These are phyloP conservation scores for Boechera divaricarpa DNA, from an alignment of 345 rosid species.

Conservation along the genomic window DNA sequence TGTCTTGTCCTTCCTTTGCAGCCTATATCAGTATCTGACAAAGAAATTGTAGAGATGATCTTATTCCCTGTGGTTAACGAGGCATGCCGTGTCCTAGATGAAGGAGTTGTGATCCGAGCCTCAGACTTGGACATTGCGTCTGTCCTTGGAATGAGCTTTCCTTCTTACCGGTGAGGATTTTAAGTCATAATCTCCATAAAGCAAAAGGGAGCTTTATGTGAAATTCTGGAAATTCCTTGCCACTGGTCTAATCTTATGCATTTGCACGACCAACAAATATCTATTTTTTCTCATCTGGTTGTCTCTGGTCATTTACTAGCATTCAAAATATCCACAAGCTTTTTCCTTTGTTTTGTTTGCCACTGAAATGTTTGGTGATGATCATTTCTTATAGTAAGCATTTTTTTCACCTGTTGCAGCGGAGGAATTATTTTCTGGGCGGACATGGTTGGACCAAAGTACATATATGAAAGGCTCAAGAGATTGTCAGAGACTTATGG, in stretches of 20 bases:
- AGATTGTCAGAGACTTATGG: constrained; percentile 77
- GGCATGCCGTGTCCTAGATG: constrained; percentile 89
- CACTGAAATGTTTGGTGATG: not conserved
- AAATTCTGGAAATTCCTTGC: not conserved
- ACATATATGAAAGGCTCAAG: constrained; percentile 67
- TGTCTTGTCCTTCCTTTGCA: constrained; percentile 41
- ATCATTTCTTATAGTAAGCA: constrained; percentile 19
- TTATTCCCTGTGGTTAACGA: constrained; percentile 92
- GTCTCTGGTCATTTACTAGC: not conserved
- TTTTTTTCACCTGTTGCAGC: constrained; percentile 48
- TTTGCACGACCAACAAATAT: not conserved
- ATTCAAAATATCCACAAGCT: not conserved
- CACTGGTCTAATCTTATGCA: constrained; percentile 9
- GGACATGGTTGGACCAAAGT: constrained; percentile 67
- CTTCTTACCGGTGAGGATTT: constrained; percentile 78
- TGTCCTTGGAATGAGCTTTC: constrained; percentile 98
- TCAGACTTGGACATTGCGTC: constrained; percentile 91
- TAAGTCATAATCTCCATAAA: constrained; percentile 13
- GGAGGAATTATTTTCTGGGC: constrained; percentile 98
- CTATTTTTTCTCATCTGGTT: not conserved
- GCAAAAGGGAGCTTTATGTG: not conserved
- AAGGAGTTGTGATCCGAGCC: constrained; percentile 80
- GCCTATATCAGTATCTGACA: constrained; percentile 79
- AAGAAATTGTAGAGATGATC: constrained; percentile 87
- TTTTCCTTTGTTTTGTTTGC: not conserved